A percentile compares a stretch with the other conserved stretches of the same genome.
phyloP scores from a whole-genome alignment of 257 asterid species.

The Perilla frutescens region DNA sequence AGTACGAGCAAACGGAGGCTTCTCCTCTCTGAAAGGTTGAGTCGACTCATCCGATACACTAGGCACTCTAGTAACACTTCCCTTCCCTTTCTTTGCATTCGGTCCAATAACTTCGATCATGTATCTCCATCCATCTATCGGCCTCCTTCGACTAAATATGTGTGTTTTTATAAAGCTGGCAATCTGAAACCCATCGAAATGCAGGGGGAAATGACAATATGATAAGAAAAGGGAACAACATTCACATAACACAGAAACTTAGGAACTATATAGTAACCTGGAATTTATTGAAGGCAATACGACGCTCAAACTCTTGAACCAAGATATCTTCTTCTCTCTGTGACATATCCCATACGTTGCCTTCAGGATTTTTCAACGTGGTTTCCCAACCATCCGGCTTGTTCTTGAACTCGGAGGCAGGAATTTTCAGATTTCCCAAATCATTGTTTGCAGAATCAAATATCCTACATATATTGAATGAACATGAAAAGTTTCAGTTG shows the following conservation, averaged over 20 bases:
- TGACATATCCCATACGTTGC: constrained; percentile 91
- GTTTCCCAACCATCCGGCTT: constrained; percentile 98
- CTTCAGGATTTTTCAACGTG: constrained; percentile 66
- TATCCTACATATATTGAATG: constrained; percentile 57
- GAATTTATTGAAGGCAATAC: constrained; percentile 89
- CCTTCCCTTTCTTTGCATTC: constrained; percentile 80
- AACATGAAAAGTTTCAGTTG: constrained; percentile 12
- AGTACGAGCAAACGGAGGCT: constrained; percentile 32
- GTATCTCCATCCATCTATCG: constrained; percentile 94
- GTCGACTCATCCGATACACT: constrained; percentile 82
- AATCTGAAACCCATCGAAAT: constrained; percentile 55
- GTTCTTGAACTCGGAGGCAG: constrained; percentile 66
- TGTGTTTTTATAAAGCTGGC: constrained; percentile 91
- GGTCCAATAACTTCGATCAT: constrained; percentile 96
- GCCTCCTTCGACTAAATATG: constrained; percentile 73
- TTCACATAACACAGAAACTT: not conserved
- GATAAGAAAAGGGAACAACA: constrained; percentile 2
- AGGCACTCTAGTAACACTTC: constrained; percentile 77
- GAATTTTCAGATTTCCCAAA: constrained; percentile 46
- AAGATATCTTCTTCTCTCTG: constrained; percentile 94
- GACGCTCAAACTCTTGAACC: constrained; percentile 95
- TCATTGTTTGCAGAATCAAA: constrained; percentile 73
- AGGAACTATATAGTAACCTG: constrained; percentile 53
- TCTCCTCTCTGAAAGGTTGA: constrained; percentile 81
- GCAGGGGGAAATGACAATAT: not conserved